Base-by-base conservation (phyloP, 2,329 filamentous ascomycete genomes). In the Fusarium sp. region DNA sequence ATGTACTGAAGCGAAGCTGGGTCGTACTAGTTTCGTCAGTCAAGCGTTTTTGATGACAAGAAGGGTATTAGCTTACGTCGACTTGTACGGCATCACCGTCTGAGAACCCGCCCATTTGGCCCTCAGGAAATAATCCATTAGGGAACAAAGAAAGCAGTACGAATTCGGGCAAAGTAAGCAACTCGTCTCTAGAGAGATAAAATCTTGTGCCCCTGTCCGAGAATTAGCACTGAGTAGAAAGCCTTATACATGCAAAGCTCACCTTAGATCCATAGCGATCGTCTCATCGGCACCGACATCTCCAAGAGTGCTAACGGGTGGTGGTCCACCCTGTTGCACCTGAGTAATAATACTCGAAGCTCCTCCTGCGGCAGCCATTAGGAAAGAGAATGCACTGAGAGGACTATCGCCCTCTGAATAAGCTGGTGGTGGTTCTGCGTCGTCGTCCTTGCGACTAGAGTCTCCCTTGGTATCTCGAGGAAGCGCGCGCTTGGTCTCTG, bases 331-430 rank as follows among this genome's bases (percentile, higher is more conserved):
- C 81, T 99, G 96, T 78, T 97, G 94, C 74, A 99, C 96, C 83
- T 99, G 96, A 81, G 96, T 99, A 83, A 99, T 97, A 78, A 99
- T 97, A 88, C 96, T 98, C 83, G 94, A 91, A 74, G 94, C 92
- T 83, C 94, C 95, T 85, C 95, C 95, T 82, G 95, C 94, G 79
- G 94, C 92, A 82, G 96, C 94, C 96, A 99, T 99, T 78, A 97
- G 88, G 88, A 96, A 99, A 74, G 91, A 90, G 77, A 99, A 99
- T 58, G 93, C 93, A 63, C 91, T 87, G 78, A 99, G 89, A 66
- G 96, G 96, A 83, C 93, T 97, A 64, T 89, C 91, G 74, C 95
- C 94, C 88, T 98, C 95, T 71, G 92, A 94, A 80, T 99, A 99
- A 57, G 96, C 95, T 59, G 96, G 96, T 63, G 96, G 96, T 60